Conservation (phyloP, 441 rosid species). For the Raphanus hybrid region DNA sequence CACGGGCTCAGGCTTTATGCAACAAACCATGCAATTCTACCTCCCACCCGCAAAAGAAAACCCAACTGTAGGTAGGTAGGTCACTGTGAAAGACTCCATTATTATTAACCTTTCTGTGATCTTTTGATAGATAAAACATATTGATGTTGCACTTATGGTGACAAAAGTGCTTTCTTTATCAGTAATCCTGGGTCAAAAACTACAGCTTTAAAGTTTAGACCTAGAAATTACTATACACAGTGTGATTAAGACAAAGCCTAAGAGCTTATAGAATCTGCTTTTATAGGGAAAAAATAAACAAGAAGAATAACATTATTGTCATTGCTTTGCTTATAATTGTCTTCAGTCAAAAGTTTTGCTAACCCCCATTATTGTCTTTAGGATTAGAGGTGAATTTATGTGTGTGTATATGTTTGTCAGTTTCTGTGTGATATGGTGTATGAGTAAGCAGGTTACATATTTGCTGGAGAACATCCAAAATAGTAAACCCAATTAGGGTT, state of each 20-base stretch:
- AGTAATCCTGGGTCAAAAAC: constrained; percentile 35
- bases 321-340: constrained; percentile 20
- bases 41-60: constrained; percentile 4
- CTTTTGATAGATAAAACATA: constrained; percentile 17
- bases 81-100: constrained; percentile 33
- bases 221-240: constrained; percentile 18
- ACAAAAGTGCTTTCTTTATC: constrained; percentile 39
- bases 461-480: constrained; percentile 18
- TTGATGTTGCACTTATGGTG: constrained; percentile 34
- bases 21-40: constrained; percentile 37
- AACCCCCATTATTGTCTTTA: constrained; percentile 10
- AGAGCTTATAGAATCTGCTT: constrained; percentile 14
- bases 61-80: constrained; percentile 36
- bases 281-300: constrained; percentile 5
- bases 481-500: constrained; percentile 33
- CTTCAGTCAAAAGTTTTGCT: not conserved
- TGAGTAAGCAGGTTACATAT: constrained; percentile 14
- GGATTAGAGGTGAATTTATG: constrained; percentile 16
- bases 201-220: constrained; percentile 25
- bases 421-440: constrained; percentile 13
- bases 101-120: not conserved
- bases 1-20: constrained; percentile 54
- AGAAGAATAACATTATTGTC: constrained; percentile 20
- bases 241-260: constrained; percentile 29
- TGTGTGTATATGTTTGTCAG: constrained; percentile 16